Base-by-base conservation (phyloP, 1,139 yeast genomes). In the Hyphopichia khmerensis region DNA sequence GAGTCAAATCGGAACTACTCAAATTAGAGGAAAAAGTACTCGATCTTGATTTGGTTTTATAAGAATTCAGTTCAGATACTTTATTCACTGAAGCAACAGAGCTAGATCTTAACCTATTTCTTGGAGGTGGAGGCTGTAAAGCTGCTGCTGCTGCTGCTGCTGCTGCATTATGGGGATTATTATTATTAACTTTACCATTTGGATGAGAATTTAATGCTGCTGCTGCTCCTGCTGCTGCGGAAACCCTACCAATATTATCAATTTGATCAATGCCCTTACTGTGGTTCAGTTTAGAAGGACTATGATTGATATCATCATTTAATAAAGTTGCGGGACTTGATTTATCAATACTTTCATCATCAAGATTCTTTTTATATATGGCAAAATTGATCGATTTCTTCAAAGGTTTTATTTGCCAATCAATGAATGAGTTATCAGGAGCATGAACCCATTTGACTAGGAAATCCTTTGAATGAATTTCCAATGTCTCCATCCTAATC, bases 401-500 rank as follows among this genome's bases (percentile, higher is more conserved):
- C 55, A 84, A 62, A 1, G 98, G 97, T 55, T 84, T 86, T 39
- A 89, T 76, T 57, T 85, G 91, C 86, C 95, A 93, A 49, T 79
- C 80, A 36, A 91, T 77, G 19, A 75, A 64, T 26, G 84, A 78
- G 46, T 81, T 77, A 36, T 80, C 84, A 0, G 87, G 84, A 8
- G 85, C 88, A 49, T 82, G 79, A 46, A 90, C 82, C 98, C 98
- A 93, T 55, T 91, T 88, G 56, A 91, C 87, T 50, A 90, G 79
- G 57, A 87, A 91, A 46, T 93, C 87, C 60, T 88, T 87, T 41
- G 95, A 84, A 55, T 91, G 96, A 35, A 93, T 81, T 63, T 91
- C 97, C 44, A 93, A 76, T 2, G 91, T 83, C 62, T 90, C 96
- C 95, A 86, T 87, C 13, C 13, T 29, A 17, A 29, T 29, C 4